A percentile compares a stretch with the other conserved stretches of the same genome.
Evolutionary conservation across 2,329 filamentous ascomycete species (phyloP).

Genomic region (Metarhizium brunneum): DNA sequence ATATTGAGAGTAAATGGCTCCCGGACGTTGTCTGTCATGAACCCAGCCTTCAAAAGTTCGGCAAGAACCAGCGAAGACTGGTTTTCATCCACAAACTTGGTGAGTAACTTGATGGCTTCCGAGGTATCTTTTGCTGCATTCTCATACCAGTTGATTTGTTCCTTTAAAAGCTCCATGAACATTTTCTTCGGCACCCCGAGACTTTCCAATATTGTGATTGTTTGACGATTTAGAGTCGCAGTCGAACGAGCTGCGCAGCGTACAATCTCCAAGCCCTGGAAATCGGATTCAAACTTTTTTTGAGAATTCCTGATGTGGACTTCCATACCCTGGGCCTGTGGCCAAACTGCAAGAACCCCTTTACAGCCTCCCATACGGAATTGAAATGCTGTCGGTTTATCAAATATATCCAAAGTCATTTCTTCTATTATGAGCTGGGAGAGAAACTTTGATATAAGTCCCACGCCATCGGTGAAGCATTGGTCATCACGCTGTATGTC

Average conservation of each 20-base stretch:
- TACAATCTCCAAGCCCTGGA: conserved; percentile 75
- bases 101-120: conserved; percentile 59
- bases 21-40: conserved; percentile 48
- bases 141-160: conserved; percentile 61
- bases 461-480: conserved; percentile 86
- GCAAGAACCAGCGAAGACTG: conserved; percentile 67
- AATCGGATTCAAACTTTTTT: conserved; percentile 68
- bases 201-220: conserved; percentile 74
- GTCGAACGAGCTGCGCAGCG: conserved; percentile 66
- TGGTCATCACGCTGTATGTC: conserved; percentile 63
- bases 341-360: conserved; percentile 72
- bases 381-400: conserved; percentile 74
- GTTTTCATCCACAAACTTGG: conserved; percentile 75
- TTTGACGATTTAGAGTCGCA: conserved; percentile 80
- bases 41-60: conserved; percentile 68
- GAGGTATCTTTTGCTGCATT: conserved; percentile 56
- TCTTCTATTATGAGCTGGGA: conserved; percentile 65
- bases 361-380: conserved; percentile 91
- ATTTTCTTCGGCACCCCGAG: conserved; percentile 60
- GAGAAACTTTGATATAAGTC: conserved; percentile 76
- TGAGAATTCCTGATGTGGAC: conserved; percentile 79
- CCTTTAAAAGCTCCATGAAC: conserved; percentile 58
- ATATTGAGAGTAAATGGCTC: conserved; percentile 81
- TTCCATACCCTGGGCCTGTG: conserved; percentile 54
- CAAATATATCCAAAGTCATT: conserved; percentile 48